A percentile compares a stretch with the other conserved stretches of the same genome.
Evolutionary conservation across 2,329 filamentous ascomycete genomes (phyloP).

Genomic region (Endoconidiophora polonica): DNA sequence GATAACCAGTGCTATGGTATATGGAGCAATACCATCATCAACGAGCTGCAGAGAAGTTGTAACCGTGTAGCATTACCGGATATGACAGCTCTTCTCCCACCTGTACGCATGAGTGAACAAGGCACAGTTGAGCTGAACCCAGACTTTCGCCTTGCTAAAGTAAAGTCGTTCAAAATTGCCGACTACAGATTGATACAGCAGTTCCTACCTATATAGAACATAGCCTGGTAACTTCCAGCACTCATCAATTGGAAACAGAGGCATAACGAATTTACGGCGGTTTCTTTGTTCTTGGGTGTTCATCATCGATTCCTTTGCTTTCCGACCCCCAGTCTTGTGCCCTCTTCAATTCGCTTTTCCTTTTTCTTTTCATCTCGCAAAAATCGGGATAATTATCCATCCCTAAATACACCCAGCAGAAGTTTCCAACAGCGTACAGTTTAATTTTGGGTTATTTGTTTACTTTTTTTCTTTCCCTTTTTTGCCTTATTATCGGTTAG

Average conservation of each 20-base stretch:
- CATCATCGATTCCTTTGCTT: too few species aligned
- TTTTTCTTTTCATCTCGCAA: too few species aligned
- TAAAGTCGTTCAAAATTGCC: constrained; percentile 38
- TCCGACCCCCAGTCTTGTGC: not conserved
- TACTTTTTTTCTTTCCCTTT: not conserved
- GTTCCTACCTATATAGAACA: too few species aligned
- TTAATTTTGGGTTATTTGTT: not conserved
- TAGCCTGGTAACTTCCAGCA: not conserved
- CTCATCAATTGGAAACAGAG: not conserved
- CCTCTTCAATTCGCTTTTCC: not conserved
- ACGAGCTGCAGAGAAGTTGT: constrained; percentile 39
- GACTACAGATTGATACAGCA: constrained; percentile 35
- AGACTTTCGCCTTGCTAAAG: constrained; percentile 34
- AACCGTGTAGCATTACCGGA: constrained; percentile 43
- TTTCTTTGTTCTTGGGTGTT: too few species aligned
- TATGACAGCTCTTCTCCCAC: constrained; percentile 46
- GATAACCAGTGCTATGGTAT: constrained; percentile 48
- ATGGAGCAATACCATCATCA: constrained; percentile 53
- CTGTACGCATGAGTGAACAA: constrained; percentile 41
- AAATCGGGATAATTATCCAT: too few species aligned
- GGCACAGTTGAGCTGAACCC: constrained; percentile 39
- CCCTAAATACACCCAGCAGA: too few species aligned
- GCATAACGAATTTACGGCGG: too few species aligned
- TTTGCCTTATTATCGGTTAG: too few species aligned
- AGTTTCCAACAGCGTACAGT: too few species aligned